Base-by-base conservation (phyloP, 2,329 filamentous ascomycete genomes). In the Shiraia sp. region DNA sequence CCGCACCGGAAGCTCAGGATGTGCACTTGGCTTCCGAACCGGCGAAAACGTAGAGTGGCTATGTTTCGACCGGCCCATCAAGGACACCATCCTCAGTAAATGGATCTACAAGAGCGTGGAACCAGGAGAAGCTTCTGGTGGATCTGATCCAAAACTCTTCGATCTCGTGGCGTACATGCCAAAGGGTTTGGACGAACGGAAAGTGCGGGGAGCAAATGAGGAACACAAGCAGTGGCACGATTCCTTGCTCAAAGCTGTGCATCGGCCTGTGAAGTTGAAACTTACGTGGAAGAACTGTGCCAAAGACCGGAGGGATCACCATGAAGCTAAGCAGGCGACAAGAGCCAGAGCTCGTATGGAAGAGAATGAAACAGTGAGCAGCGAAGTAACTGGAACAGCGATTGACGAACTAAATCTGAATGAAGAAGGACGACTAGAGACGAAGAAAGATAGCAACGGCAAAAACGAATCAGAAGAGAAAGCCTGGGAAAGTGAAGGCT, bases 231-330 rank as follows among this genome's bases (percentile, higher is more conserved):
- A 34, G 4, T 61, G 57, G 54, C 51, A 42, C 15, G 45, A 44
- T 6, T 42, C 42, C 1, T 19, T 63, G 35, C 19, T 29, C 24
- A 26, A 24, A 10, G 57, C 53, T 9, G 42, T 63, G 65, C 36
- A 72, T 74, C 22, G 72, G 69, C 9, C 72, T 71, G 22, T 34
- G 16, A 44, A 19, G 7, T 5, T 53, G 7, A 36, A 26, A 3
- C 22, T 55, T 6, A 34, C 45, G 2, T 55, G 51, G 55, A 53
- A 28, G 32, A 41, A 15, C 1, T 41, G 32, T 27, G 45, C 41
- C 7, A 34, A 23, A 5, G 51, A 53, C 6, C 27, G 27, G 13
- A 32, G 13, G 32, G 3, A 14, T 10, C 26, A 15, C 4, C 27
- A 10, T n/a, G 32, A n/a, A n/a, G n/a, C n/a, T n/a, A n/a, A n/a